Base-by-base conservation (phyloP, 768 basidiomycete species). In the Tulasnella sp. region DNA sequence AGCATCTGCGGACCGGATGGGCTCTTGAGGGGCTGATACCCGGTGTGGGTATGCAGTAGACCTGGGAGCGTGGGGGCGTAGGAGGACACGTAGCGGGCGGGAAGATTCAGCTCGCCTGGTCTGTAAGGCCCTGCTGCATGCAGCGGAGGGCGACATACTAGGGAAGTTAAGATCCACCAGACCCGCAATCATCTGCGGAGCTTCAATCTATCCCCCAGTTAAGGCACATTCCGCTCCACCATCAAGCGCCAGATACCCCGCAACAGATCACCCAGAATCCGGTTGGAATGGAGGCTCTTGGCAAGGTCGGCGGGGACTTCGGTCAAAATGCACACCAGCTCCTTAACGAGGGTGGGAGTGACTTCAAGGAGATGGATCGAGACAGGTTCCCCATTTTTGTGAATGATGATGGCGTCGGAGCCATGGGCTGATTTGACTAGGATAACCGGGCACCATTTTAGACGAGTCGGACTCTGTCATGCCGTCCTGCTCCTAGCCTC, bases 41-140 rank as follows among this genome's bases (percentile, higher is more conserved):
- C 15, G 19, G 19, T 10, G 25, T 19, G 24, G 24, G 50, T 8
- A n/a, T n/a, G n/a, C n/a, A n/a, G n/a, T n/a, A n/a, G n/a, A 5
- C 50, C 24, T 19, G 22, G 10, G 10, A 52, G 29, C 7, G 9
- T 52, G n/a, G 50, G 50, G 4, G 50, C 25, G 25, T 52, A 52
- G 4, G 50, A 52, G 4, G 50, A 52, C 8, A 27, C 25, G 29
- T 29, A 52, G 29, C n/a, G 24, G 24, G 8, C 50, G 34, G 50
- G 50, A 12, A 52, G 50, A 52, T 52, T 52, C 5, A 9, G 25
- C 24, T 31, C 34, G 19, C 34, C 34, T 31, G 7, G 4, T 9
- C 24, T 19, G 50, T 52, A 52, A 5, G 19, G 22, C n/a, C 50
- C 50, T n/a, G 50, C 50, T 27, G 50, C 50, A 19, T 52, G 50